phyloP scores from a whole-genome alignment of 768 basidiomycete species.

The Pisolithus sp. region DNA sequence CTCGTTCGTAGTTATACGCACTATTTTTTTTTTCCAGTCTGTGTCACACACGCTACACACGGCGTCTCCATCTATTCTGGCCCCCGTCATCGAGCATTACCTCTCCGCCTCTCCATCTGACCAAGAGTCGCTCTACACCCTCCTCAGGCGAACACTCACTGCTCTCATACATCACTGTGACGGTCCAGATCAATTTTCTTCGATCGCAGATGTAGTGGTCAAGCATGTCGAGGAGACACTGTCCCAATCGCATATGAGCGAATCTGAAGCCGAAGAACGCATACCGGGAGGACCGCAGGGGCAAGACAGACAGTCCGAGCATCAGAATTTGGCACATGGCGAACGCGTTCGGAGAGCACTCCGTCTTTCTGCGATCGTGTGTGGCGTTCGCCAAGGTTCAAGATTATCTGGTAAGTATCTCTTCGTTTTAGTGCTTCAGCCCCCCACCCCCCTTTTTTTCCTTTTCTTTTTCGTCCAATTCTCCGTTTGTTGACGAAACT shows the following conservation, averaged over 20 bases:
- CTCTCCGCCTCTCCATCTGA: conserved; percentile 29
- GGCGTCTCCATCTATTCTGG: conserved; percentile 55
- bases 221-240: no score
- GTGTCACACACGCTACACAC: conserved; percentile 81
- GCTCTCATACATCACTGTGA: conserved; percentile 82
- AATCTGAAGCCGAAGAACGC: no score
- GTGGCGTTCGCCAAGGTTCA: conserved; percentile 66
- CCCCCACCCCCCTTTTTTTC: neutral
- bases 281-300: no score
- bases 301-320: no score
- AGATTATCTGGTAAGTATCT: conserved; percentile 49
- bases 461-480: conserved; percentile 16
- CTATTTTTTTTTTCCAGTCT: conserved; percentile 41
- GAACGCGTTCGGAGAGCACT: conserved; percentile 47
- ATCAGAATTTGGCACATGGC: conserved; percentile 7
- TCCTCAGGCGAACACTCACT: conserved; percentile 69
- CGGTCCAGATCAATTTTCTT: conserved; percentile 54
- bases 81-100: conserved; percentile 51
- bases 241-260: no score
- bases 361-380: conserved; percentile 50
- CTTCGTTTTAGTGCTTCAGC: neutral
- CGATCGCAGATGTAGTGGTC: conserved; percentile 46
- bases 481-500: conserved; percentile 23
- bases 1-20: neutral
- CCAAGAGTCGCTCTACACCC: conserved; percentile 37